Evolutionary conservation across 2,329 filamentous ascomycete genomes (phyloP), one percentile per base, ranked within the genome.

Genomic region (Metarhizium robertsii): DNA sequence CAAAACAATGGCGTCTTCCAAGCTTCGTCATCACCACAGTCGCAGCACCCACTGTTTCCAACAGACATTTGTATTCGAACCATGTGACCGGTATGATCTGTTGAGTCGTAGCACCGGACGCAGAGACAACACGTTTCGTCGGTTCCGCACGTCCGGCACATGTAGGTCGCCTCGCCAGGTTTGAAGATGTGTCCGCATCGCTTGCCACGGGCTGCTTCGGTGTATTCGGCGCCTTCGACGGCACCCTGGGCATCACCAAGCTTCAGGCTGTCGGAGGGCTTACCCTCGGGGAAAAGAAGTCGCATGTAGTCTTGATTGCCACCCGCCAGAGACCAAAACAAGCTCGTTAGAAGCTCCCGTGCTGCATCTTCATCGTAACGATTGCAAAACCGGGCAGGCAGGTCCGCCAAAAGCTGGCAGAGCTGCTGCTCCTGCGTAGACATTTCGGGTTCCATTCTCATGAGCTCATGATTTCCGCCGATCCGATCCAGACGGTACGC

Each of bases 111-210:
- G 73, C 94, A 99, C 61, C 87, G 86, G 65, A 89, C 90, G 74
- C 94, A 99, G 16, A 99, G 80, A 52, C 94, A 92, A 71, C 92
- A 97, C 0, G 94, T 97, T 61, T 96, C 92, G 70, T 99, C 95
- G 48, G 87, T 85, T 50, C 90, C 90, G 71, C 94, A 99, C 10
- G 92, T 97, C 64, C 91, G 88, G 78, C 94, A 99, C 64, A 87
- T 82, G 70, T 97, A 99, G 57, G 90, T 92, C 55, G 91, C 92
- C 75, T 99, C 94, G 52, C 92, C 94, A 14, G 83, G 80, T 72
- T 92, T 92, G 79, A 99, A 96, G 59, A 99, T 97, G 75, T 99
- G 95, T 4, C 94, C 95, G 69, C 94, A 99, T 50, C 91, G 86
- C 71, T 95, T 95, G 55, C 95, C 94, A 62, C 90, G 84, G 14